phyloP scores from a whole-genome alignment of 2,329 filamentous ascomycete genomes.

The Talaromyces sp. region DNA sequence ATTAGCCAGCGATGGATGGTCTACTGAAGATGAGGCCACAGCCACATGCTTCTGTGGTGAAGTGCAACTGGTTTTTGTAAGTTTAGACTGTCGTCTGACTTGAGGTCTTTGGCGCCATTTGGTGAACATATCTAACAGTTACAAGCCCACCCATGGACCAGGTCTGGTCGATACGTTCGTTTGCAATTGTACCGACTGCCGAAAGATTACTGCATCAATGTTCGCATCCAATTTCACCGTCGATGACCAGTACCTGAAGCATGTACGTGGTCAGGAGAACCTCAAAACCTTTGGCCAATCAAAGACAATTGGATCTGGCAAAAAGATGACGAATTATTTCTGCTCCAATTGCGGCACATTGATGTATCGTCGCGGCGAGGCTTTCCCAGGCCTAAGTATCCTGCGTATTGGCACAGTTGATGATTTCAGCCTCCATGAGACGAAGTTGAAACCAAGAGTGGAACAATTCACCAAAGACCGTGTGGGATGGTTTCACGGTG shows the following conservation, averaged over 20 bases:
- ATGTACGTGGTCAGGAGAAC: conserved; percentile 52
- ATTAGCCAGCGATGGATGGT: background rate
- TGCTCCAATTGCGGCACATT: conserved; percentile 59
- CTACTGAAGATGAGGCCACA: conserved; percentile 3
- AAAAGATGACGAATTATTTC: conserved; percentile 61
- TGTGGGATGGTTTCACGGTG: conserved; percentile 28
- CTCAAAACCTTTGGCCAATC: conserved; percentile 48
- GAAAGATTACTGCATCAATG: conserved; percentile 61
- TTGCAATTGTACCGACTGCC: conserved; percentile 62
- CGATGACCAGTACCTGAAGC: conserved; percentile 43
- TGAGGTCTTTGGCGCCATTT: background rate
- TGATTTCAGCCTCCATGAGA: conserved; percentile 58
- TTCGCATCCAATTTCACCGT: conserved; percentile 60
- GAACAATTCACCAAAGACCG: conserved; percentile 55
- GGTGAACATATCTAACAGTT: background rate
- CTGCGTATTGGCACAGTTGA: conserved; percentile 60
- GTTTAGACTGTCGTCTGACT: background rate
- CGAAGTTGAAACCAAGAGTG: conserved; percentile 51
- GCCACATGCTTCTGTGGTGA: conserved; percentile 17
- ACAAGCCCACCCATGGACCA: conserved; percentile 6
- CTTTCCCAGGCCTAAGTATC: conserved; percentile 48
- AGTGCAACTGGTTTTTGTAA: conserved; percentile 15
- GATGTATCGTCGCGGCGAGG: conserved; percentile 54
- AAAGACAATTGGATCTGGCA: conserved; percentile 47
- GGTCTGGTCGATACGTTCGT: conserved; percentile 50